Evolutionary conservation across 441 rosid genomes (phyloP).

Genomic region (Erodium texanum): DNA sequence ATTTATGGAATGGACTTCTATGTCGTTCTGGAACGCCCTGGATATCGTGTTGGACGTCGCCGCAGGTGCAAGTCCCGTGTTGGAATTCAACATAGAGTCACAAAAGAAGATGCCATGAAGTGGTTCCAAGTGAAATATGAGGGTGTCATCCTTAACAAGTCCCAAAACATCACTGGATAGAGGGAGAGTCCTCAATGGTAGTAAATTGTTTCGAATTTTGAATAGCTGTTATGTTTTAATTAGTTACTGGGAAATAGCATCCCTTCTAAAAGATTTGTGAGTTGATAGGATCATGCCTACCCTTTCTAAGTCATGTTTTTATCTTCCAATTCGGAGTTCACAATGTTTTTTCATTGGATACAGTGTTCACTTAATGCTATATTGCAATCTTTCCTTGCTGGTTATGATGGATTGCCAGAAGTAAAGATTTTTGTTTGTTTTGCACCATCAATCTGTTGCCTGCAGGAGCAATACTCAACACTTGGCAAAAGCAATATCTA

Average conservation of each 20-base stretch:
- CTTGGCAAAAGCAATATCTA: no score
- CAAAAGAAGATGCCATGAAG: slow-evolving; percentile 95
- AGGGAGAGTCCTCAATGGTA: background rate
- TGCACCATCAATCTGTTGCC: no score
- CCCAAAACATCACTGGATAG: slow-evolving; percentile 48
- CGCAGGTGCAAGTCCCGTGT: slow-evolving; percentile 79
- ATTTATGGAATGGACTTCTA: slow-evolving; percentile 90
- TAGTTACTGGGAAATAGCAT: background rate
- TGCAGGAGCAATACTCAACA: no score
- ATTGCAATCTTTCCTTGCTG: no score
- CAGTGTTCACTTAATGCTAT: background rate
- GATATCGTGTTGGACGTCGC: slow-evolving; percentile 81
- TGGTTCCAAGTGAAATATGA: slow-evolving; percentile 96
- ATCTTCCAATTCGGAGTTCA: background rate
- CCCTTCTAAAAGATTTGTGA: background rate
- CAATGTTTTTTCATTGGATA: background rate
- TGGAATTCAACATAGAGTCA: slow-evolving; percentile 88
- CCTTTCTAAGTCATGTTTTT: background rate
- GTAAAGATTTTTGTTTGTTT: no score
- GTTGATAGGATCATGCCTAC: background rate
- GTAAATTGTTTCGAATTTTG: slow-evolving; percentile 16
- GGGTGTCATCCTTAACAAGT: slow-evolving; percentile 88
- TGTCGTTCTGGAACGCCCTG: slow-evolving; percentile 84
- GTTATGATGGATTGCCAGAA: no score
- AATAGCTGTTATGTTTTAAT: slow-evolving; percentile 1